These are phyloP conservation scores for Geosiphon pyriformis DNA, from an alignment of 192 early-diverging fungal species.

Conservation along the genomic window DNA sequence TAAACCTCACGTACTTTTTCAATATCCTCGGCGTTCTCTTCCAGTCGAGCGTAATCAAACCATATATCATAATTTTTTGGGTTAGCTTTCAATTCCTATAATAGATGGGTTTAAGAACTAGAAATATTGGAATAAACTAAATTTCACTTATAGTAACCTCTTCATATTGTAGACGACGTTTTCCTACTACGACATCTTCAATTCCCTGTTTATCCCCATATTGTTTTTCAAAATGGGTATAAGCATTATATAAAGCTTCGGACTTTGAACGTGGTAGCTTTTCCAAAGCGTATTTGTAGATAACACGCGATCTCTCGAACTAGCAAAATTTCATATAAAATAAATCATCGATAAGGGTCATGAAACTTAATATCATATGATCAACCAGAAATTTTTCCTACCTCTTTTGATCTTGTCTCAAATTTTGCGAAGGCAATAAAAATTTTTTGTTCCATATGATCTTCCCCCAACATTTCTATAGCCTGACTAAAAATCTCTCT, in stretches of 20 bases:
- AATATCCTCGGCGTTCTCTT: constrained; percentile 69
- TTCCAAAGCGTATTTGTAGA: constrained; percentile 93
- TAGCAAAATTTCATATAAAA: constrained; percentile 17
- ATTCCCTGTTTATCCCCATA: constrained; percentile 82
- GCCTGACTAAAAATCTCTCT: constrained; percentile 87
- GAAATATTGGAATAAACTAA: neutral
- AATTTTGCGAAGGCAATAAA: constrained; percentile 97
- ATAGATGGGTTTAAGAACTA: neutral
- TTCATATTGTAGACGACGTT: constrained; percentile 89
- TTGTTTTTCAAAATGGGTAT: constrained; percentile 96
- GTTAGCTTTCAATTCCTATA: constrained; percentile 50
- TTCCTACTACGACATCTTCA: constrained; percentile 85
- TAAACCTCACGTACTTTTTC: constrained; percentile 88
- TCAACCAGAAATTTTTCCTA: constrained; percentile 15
- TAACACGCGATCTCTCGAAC: constrained; percentile 85
- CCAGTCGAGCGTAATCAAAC: constrained; percentile 92
- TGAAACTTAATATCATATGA: neutral
- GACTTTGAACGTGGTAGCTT: constrained; percentile 75
- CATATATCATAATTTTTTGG: constrained; percentile 96
- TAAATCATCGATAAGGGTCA: constrained; percentile 3
- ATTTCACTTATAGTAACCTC: constrained; percentile 38
- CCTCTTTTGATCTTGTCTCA: constrained; percentile 84
- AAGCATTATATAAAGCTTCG: constrained; percentile 88
- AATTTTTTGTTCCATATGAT: constrained; percentile 87
- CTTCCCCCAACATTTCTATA: constrained; percentile 82